Conservation (phyloP, 2,329 filamentous ascomycete genomes). For the Peltaster fructicola region DNA sequence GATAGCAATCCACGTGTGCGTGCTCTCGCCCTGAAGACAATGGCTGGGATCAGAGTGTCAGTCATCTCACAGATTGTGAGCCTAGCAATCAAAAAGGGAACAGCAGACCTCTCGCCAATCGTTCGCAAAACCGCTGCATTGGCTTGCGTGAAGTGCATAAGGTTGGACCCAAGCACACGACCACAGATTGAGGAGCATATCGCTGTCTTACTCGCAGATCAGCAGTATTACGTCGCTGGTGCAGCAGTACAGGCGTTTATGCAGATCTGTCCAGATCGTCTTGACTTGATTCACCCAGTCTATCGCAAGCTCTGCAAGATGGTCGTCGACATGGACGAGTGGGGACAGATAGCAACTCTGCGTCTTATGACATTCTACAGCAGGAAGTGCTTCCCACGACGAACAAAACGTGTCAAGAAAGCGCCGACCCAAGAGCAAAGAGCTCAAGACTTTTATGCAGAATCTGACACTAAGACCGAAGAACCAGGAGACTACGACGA, state of each 20-base stretch:
- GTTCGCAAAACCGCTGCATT: constrained; percentile 86
- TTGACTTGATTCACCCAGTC: constrained; percentile 80
- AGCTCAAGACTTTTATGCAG: constrained; percentile 58
- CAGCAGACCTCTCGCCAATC: constrained; percentile 82
- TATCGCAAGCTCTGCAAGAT: constrained; percentile 76
- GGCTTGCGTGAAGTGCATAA: constrained; percentile 90
- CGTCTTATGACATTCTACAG: constrained; percentile 71
- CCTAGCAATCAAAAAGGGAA: constrained; percentile 84
- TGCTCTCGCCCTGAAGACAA: constrained; percentile 82
- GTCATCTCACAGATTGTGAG: constrained; percentile 97
- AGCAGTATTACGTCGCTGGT: constrained; percentile 91
- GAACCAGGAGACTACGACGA: constrained; percentile 35
- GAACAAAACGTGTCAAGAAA: constrained; percentile 40
- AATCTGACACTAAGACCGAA: constrained; percentile 32
- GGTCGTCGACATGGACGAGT: constrained; percentile 97
- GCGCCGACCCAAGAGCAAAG: constrained; percentile 24
- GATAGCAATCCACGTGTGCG: constrained; percentile 82
- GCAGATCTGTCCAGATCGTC: constrained; percentile 70
- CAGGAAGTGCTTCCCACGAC: constrained; percentile 68
- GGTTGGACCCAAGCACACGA: constrained; percentile 67
- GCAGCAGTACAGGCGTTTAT: constrained; percentile 79
- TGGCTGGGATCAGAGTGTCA: constrained; percentile 93
- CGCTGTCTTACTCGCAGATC: constrained; percentile 62
- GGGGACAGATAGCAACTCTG: constrained; percentile 77
- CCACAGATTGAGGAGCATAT: constrained; percentile 77